These are phyloP conservation scores for Phytopythium ostracodes DNA, from an alignment of 352 stramenopile genomes.

Conservation along the genomic window DNA sequence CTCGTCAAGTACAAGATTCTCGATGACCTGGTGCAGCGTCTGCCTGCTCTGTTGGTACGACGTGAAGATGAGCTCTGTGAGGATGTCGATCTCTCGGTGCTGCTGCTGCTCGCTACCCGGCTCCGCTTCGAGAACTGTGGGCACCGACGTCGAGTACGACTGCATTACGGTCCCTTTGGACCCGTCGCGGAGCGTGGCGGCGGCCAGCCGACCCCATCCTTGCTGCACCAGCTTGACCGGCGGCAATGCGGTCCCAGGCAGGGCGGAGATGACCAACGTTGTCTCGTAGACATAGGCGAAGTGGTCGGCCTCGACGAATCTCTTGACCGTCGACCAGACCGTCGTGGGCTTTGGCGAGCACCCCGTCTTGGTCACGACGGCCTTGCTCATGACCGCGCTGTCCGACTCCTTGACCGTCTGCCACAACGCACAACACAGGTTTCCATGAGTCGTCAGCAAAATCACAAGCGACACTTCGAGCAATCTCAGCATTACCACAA, in stretches of 20 bases:
- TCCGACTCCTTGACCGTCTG: constrained; percentile 14
- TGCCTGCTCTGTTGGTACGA: constrained; percentile 23
- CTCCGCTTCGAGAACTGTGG: constrained; percentile 15
- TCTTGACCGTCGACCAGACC: constrained; percentile 20
- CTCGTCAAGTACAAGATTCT: constrained; percentile 33
- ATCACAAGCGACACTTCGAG: not conserved
- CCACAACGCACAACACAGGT: not conserved
- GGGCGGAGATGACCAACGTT: constrained; percentile 9
- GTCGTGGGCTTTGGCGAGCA: constrained; percentile 11
- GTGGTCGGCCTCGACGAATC: constrained; percentile 12
- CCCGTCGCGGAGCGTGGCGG: constrained; percentile 18
- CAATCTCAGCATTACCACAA: constrained; percentile 7
- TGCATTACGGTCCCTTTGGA: constrained; percentile 15
- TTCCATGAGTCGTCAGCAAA: not conserved
- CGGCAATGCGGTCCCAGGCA: not conserved
- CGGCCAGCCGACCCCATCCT: constrained; percentile 12
- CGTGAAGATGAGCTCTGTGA: constrained; percentile 28
- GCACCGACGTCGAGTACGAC: constrained; percentile 24
- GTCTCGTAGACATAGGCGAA: constrained; percentile 17
- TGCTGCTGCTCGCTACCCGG: constrained; percentile 12
- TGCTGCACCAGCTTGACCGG: constrained; percentile 21
- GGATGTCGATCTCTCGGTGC: constrained; percentile 20
- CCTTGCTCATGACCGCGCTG: constrained; percentile 16
- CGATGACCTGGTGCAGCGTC: constrained; percentile 26
- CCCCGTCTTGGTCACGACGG: constrained; percentile 8